Percentiles rank a stretch among this genome's conserved stretches.
Evolutionary conservation across 1,139 yeast species (phyloP).

Genomic region (Zygoascus sp.): DNA sequence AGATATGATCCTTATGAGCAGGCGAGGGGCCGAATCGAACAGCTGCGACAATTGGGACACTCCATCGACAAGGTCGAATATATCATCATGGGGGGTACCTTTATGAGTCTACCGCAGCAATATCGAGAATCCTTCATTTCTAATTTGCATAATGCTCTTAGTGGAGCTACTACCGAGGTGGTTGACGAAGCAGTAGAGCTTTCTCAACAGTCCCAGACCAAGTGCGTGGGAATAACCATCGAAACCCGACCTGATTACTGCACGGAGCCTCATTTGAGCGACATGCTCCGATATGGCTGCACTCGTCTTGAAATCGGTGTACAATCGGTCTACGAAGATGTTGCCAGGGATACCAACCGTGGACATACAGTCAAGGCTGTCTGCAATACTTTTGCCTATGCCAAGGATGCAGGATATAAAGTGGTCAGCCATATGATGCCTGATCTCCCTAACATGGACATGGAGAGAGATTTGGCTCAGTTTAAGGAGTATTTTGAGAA

Average conservation of each 20-base stretch:
- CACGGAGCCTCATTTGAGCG: slow-evolving; percentile 90
- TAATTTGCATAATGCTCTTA: slow-evolving; percentile 87
- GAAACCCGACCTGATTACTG: slow-evolving; percentile 99
- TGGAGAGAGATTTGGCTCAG: slow-evolving; percentile 96
- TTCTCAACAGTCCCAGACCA: slow-evolving; percentile 92
- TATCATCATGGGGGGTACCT: slow-evolving; percentile 98
- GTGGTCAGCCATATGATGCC: slow-evolving; percentile 99
- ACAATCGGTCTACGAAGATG: slow-evolving; percentile 96
- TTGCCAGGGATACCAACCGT: slow-evolving; percentile 95
- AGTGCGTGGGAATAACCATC: slow-evolving; percentile 97
- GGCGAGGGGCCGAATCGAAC: slow-evolving; percentile 97
- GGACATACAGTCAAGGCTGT: slow-evolving; percentile 98
- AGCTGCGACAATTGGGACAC: slow-evolving; percentile 90
- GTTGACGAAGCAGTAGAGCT: slow-evolving; percentile 86
- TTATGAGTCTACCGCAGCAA: slow-evolving; percentile 87
- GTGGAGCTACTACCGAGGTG: slow-evolving; percentile 86
- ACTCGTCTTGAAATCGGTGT: slow-evolving; percentile 97
- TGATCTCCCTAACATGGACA: slow-evolving; percentile 95
- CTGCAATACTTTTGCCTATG: slow-evolving; percentile 89
- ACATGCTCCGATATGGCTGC: slow-evolving; percentile 94
- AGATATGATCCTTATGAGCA: slow-evolving; percentile 98
- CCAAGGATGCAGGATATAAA: slow-evolving; percentile 97
- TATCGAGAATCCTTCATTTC: slow-evolving; percentile 87
- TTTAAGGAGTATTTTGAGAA: slow-evolving; percentile 94
- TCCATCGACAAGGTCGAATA: slow-evolving; percentile 96